phyloP scores from a whole-genome alignment of 208 protist genomes.

The Crithidia fasciculata region DNA sequence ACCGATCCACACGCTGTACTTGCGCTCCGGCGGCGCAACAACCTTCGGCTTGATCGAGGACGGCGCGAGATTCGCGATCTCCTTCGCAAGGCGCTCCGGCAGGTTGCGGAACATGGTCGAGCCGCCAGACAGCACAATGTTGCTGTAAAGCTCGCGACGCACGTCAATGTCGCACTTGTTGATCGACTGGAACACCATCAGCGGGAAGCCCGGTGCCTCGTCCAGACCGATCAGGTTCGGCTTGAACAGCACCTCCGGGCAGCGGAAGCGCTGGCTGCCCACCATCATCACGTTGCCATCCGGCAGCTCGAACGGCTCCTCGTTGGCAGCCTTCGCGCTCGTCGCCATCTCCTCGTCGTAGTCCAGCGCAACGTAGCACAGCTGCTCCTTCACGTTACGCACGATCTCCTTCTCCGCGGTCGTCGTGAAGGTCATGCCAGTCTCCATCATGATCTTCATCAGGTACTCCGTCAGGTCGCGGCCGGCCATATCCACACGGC shows the following conservation, averaged over 20 bases:
- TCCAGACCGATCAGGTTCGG: slow-evolving; percentile 94
- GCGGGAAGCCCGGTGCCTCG: slow-evolving; percentile 95
- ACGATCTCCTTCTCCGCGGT: slow-evolving; percentile 97
- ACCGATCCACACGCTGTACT: slow-evolving; percentile 98
- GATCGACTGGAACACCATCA: slow-evolving; percentile 97
- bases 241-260: slow-evolving; percentile 97
- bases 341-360: slow-evolving; percentile 96
- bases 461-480: slow-evolving; percentile 96
- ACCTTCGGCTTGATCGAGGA: slow-evolving; percentile 97
- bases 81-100: slow-evolving; percentile 97
- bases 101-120: slow-evolving; percentile 97
- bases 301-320: slow-evolving; percentile 94
- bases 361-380: slow-evolving; percentile 94
- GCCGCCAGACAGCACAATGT: slow-evolving; percentile 96
- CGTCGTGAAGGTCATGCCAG: slow-evolving; percentile 96
- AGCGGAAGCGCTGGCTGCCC: slow-evolving; percentile 89
- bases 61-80: slow-evolving; percentile 94
- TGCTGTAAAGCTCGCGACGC: slow-evolving; percentile 95
- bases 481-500: slow-evolving; percentile 91
- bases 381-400: slow-evolving; percentile 95
- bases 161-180: slow-evolving; percentile 97
- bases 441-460: slow-evolving; percentile 95
- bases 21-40: slow-evolving; percentile 95
- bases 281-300: slow-evolving; percentile 94
- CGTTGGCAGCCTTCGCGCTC: slow-evolving; percentile 82